These are phyloP conservation scores for Persicaria tinctoria DNA, from an alignment of 148 eudicot species.

Conservation along the genomic window DNA sequence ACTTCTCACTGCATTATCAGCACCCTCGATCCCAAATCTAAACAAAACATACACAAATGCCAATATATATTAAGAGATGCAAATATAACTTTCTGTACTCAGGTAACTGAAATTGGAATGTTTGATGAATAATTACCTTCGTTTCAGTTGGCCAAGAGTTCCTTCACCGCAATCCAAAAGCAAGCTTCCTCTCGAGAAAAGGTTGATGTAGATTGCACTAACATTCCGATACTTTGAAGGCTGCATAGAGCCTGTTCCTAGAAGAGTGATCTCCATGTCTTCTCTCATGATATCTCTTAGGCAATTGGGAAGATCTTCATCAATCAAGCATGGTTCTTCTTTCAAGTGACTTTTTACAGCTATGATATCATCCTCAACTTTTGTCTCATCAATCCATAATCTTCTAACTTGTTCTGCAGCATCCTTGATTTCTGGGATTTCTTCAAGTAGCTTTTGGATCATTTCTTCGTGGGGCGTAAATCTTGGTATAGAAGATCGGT, in stretches of 20 bases:
- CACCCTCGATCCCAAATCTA: conserved; percentile 88
- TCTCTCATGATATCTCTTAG: conserved; percentile 68
- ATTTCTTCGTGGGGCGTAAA: conserved; percentile 28
- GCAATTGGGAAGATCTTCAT: conserved; percentile 57
- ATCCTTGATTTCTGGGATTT: conserved; percentile 70
- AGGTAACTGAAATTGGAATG: not conserved
- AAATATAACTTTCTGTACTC: not conserved
- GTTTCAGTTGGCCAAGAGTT: conserved; percentile 89
- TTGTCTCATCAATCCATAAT: conserved; percentile 33
- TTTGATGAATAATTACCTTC: conserved; percentile 45
- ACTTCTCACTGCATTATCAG: conserved; percentile 66
- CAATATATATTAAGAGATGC: not conserved
- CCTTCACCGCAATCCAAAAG: conserved; percentile 99
- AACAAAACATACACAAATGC: not conserved
- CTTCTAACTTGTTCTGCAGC: conserved; percentile 54
- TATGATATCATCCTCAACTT: conserved; percentile 11
- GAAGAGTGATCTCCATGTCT: conserved; percentile 89
- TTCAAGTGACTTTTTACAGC: conserved; percentile 20
- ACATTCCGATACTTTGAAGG: conserved; percentile 96
- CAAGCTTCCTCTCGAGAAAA: conserved; percentile 79
- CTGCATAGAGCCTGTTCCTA: conserved; percentile 97
- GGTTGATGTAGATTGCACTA: conserved; percentile 78
- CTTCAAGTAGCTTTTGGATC: conserved; percentile 50
- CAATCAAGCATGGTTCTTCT: conserved; percentile 76
- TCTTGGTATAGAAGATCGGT: conserved; percentile 54